phyloP scores from a whole-genome alignment of 768 basidiomycete genomes.

The Strobilomyces dryophilus region DNA sequence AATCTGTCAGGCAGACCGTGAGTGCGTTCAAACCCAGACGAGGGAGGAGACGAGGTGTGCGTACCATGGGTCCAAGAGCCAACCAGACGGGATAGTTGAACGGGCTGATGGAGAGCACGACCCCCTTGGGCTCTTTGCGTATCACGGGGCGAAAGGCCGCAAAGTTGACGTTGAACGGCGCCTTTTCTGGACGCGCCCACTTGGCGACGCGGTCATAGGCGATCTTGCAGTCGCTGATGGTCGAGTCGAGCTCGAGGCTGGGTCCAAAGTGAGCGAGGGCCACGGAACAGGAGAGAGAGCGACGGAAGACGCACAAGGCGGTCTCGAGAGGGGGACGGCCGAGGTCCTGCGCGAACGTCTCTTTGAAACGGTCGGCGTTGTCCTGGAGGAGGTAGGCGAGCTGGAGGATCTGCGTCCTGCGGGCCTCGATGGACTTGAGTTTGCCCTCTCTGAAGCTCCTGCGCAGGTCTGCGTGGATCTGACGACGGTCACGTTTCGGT shows the following conservation, averaged over 20 bases:
- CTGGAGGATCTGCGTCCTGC: constrained; percentile 74
- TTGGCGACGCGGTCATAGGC: constrained; percentile 64
- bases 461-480: constrained; percentile 56
- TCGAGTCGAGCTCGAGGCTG: constrained; percentile 59
- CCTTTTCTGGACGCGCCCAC: constrained; percentile 67
- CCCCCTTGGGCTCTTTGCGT: constrained; percentile 74
- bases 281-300: constrained; percentile 24
- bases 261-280: not conserved
- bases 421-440: constrained; percentile 57
- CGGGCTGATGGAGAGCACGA: constrained; percentile 63
- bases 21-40: not conserved
- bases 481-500: not conserved
- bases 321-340: constrained; percentile 59
- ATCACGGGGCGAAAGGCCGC: constrained; percentile 58
- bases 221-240: constrained; percentile 49
- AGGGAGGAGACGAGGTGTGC: constrained; percentile 7
- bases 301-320: constrained; percentile 40
- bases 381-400: constrained; percentile 73
- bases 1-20: constrained; percentile 31
- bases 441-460: constrained; percentile 64
- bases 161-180: constrained; percentile 53
- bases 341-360: constrained; percentile 58
- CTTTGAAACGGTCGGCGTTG: constrained; percentile 56
- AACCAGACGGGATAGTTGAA: constrained; percentile 76
- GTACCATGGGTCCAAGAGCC: constrained; percentile 53